Conservation (phyloP, 352 stramenopile genomes). For the Hyaloperonospora arabidopsidis region DNA sequence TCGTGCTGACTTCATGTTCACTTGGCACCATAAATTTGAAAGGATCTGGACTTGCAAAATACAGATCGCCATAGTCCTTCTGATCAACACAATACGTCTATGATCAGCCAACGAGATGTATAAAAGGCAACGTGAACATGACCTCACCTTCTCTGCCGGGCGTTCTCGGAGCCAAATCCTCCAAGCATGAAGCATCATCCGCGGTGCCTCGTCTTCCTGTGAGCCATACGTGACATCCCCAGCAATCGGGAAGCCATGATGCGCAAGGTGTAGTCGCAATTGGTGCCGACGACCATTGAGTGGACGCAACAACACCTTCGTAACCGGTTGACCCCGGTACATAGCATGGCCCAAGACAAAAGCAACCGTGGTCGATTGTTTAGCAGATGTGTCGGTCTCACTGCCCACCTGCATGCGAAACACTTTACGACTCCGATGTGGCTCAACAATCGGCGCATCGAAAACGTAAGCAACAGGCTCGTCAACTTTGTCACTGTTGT, state of each 20-base stretch:
- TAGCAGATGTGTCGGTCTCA: slow-evolving; percentile 24
- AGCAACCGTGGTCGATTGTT: slow-evolving; percentile 61
- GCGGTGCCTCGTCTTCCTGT: slow-evolving; percentile 46
- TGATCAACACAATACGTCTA: slow-evolving; percentile 11
- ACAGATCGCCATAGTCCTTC: slow-evolving; percentile 52
- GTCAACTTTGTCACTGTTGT: slow-evolving; percentile 16
- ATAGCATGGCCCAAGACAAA: slow-evolving; percentile 66
- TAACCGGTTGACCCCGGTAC: slow-evolving; percentile 50
- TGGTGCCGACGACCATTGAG: slow-evolving; percentile 79
- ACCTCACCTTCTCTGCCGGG: slow-evolving; percentile 32
- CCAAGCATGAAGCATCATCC: slow-evolving; percentile 85
- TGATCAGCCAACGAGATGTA: neutral
- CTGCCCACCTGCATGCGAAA: slow-evolving; percentile 71
- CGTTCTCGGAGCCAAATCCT: slow-evolving; percentile 60
- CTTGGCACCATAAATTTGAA: slow-evolving; percentile 57
- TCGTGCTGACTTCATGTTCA: slow-evolving; percentile 48
- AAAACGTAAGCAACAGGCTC: slow-evolving; percentile 75
- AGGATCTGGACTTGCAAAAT: slow-evolving; percentile 56
- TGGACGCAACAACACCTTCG: slow-evolving; percentile 76
- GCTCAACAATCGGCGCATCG: slow-evolving; percentile 64
- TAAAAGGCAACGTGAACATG: neutral
- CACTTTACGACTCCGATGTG: slow-evolving; percentile 30
- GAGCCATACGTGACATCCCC: slow-evolving; percentile 71
- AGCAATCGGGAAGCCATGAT: slow-evolving; percentile 68
- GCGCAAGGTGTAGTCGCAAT: slow-evolving; percentile 67